A percentile compares a stretch with the other conserved stretches of the same genome.
Evolutionary conservation across 1,284 basidiomycete species (phyloP).

Genomic region (Pulchroboletus neoregius): DNA sequence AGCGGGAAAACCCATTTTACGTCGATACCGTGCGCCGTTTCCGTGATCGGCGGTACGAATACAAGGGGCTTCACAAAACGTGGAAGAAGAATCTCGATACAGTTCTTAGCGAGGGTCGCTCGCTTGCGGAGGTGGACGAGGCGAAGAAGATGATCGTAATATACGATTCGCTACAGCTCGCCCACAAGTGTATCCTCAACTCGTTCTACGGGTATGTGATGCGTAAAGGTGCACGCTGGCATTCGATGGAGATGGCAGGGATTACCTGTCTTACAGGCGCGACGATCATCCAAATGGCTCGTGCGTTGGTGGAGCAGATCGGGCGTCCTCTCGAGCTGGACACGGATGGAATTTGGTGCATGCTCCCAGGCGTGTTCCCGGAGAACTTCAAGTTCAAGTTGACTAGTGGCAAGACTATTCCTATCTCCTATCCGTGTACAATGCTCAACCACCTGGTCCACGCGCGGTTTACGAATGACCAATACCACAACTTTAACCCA

Average conservation of each 20-base stretch:
- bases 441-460: conserved; percentile 99
- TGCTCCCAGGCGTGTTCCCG: conserved; percentile 97
- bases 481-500: conserved; percentile 92
- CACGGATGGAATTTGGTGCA: conserved; percentile 99
- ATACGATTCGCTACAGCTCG: conserved; percentile 98
- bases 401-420: conserved; percentile 81
- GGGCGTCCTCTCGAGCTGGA: conserved; percentile 96
- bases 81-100: conserved; percentile 99
- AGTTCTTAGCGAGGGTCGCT: conserved; percentile 60
- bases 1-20: conserved; percentile 99
- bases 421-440: conserved; percentile 97
- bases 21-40: conserved; percentile 98
- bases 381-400: conserved; percentile 98
- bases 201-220: conserved; percentile 99
- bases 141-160: conserved; percentile 99
- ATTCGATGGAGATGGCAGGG: conserved; percentile 99
- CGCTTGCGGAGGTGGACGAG: conserved; percentile 87
- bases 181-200: conserved; percentile 99
- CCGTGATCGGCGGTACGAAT: conserved; percentile 97
- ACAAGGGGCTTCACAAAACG: conserved; percentile 98
- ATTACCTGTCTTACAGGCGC: conserved; percentile 99
- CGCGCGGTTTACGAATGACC: conserved; percentile 94
- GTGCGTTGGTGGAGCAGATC: conserved; percentile 95
- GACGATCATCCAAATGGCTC: conserved; percentile 99
- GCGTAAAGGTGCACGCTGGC: conserved; percentile 99